These are phyloP conservation scores for Sphaerulina populicola DNA, from an alignment of 2,329 filamentous ascomycete species.

Conservation along the genomic window DNA sequence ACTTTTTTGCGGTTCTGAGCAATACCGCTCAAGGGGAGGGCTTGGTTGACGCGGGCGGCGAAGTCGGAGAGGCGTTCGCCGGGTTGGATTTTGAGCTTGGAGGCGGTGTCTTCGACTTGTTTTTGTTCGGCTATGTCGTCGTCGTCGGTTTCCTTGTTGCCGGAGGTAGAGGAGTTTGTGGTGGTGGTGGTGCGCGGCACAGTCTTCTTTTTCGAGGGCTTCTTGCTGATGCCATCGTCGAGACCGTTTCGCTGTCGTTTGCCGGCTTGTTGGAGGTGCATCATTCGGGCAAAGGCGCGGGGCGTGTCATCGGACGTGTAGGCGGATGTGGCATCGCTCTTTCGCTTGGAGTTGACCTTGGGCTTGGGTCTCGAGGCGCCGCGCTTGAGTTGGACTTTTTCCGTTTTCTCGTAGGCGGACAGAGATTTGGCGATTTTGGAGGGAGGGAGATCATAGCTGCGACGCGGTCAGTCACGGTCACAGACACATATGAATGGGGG, in stretches of 20 bases:
- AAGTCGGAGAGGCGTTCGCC: slow-evolving; percentile 81
- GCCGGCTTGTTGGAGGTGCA: slow-evolving; percentile 58
- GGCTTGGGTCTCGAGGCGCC: slow-evolving; percentile 7
- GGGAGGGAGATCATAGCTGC: slow-evolving; percentile 53
- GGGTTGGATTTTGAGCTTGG: slow-evolving; percentile 63
- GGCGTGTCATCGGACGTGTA: slow-evolving; percentile 70
- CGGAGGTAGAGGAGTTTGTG: background rate
- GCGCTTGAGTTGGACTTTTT: slow-evolving; percentile 23
- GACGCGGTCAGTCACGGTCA: slow-evolving; percentile 33
- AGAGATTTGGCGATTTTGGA: slow-evolving; percentile 52
- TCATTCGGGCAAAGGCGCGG: slow-evolving; percentile 75
- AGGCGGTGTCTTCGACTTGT: slow-evolving; percentile 12
- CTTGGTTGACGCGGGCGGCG: slow-evolving; percentile 70
- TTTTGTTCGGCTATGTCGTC: too few species aligned
- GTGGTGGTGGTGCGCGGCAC: background rate
- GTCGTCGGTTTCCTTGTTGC: background rate
- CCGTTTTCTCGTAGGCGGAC: slow-evolving; percentile 42
- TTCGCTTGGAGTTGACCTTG: slow-evolving; percentile 10
- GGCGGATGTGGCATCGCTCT: slow-evolving; percentile 31
- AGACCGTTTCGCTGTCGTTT: slow-evolving; percentile 56
- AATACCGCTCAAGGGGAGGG: slow-evolving; percentile 67
- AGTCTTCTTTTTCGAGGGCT: slow-evolving; percentile 30
- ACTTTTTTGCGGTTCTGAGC: slow-evolving; percentile 53
- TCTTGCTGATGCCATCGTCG: slow-evolving; percentile 55
- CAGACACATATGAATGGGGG: slow-evolving; percentile 35